These are phyloP conservation scores for Trypanosoma cruzi DNA, from an alignment of 208 protist genomes.

Conservation along the genomic window DNA sequence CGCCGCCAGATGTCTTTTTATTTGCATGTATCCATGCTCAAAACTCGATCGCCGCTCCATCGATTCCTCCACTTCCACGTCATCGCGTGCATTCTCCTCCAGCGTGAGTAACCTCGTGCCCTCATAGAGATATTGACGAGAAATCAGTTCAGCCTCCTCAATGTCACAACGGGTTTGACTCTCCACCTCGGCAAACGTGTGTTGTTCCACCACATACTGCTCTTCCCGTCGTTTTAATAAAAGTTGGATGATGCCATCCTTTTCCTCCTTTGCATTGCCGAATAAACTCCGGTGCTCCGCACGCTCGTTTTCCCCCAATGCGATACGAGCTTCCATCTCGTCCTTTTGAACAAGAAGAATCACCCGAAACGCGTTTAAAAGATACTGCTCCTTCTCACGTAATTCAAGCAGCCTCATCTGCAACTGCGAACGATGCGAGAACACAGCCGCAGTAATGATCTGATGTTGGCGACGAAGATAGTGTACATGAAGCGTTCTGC, in stretches of 20 bases:
- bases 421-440: not conserved
- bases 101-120: not conserved
- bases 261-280: not conserved
- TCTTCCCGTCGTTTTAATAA: slow-evolving; percentile 6
- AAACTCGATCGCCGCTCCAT: slow-evolving; percentile 1
- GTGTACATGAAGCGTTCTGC: not conserved
- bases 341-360: slow-evolving; percentile 22
- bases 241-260: not conserved
- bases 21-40: not conserved
- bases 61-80: slow-evolving; percentile 15
- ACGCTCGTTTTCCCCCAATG: slow-evolving; percentile 1
- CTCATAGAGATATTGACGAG: not conserved
- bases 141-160: not conserved
- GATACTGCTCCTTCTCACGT: not conserved
- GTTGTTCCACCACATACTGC: not conserved
- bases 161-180: not conserved
- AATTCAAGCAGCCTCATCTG: slow-evolving; percentile 16
- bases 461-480: slow-evolving; percentile 12
- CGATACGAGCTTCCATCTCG: slow-evolving; percentile 2
- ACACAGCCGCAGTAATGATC: slow-evolving; percentile 2
- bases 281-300: not conserved
- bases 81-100: slow-evolving; percentile 16
- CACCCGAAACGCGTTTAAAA: slow-evolving; percentile 11
- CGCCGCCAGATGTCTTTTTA: not conserved
- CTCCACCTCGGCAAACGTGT: not conserved